Percentiles rank a stretch among this genome's conserved stretches.
Evolutionary conservation across 345 rosid species (phyloP).

Genomic region (Eucalyptus globulus): DNA sequence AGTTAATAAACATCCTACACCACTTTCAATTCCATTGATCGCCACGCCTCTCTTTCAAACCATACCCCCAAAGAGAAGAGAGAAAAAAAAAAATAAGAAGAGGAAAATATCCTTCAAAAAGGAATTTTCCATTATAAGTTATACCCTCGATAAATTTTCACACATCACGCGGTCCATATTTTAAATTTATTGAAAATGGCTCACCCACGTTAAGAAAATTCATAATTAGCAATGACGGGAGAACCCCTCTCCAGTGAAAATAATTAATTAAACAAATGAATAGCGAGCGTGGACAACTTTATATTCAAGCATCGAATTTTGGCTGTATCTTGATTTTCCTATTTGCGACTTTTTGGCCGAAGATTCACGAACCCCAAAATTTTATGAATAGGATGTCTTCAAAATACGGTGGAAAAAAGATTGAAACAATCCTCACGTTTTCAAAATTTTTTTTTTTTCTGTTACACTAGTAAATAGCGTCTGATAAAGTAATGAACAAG

Average conservation of each 20-base stretch:
- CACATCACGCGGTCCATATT: background rate
- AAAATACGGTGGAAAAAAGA: background rate
- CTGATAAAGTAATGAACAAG: background rate
- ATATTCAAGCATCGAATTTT: background rate
- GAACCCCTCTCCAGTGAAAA: background rate
- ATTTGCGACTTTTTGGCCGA: background rate
- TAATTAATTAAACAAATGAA: background rate
- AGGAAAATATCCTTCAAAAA: background rate
- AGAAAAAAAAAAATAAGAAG: accelerated
- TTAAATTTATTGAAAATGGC: background rate
- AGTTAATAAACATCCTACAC: background rate
- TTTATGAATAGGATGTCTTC: background rate
- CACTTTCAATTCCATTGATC: background rate
- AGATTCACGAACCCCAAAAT: background rate
- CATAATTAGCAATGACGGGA: background rate
- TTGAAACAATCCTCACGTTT: background rate
- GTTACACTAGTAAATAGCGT: background rate
- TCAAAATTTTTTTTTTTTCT: background rate
- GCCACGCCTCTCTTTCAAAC: background rate
- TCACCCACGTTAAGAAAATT: background rate
- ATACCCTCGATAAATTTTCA: background rate
- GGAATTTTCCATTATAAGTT: background rate
- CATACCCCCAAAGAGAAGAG: background rate
- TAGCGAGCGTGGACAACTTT: background rate
- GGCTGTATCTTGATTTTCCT: background rate